A percentile compares a stretch with the other conserved stretches of the same genome.
These are phyloP conservation scores for Suhomyces terraborum DNA, from an alignment of 1,139 yeast genomes.

Conservation along the genomic window DNA sequence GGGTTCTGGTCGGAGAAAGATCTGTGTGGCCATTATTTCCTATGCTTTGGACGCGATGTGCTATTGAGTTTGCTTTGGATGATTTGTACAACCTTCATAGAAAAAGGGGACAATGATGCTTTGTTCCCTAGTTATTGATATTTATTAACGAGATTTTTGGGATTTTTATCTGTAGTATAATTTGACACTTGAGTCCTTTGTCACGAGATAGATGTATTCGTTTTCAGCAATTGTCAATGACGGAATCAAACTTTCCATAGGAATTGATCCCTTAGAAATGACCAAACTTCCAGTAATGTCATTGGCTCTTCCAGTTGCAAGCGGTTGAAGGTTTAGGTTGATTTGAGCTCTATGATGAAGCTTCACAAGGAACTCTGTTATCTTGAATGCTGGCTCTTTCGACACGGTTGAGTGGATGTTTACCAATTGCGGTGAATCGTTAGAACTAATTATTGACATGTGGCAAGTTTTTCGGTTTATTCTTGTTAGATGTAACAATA, in stretches of 20 bases:
- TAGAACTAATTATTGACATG: constrained; percentile 36
- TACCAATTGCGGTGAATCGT: constrained; percentile 43
- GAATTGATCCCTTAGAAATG: constrained; percentile 54
- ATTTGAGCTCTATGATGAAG: constrained; percentile 52
- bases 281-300: constrained; percentile 77
- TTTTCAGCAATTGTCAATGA: constrained; percentile 49
- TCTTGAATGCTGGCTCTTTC: constrained; percentile 38
- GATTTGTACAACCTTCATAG: constrained; percentile 62
- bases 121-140: not conserved
- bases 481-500: constrained; percentile 37
- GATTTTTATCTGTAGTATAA: constrained; percentile 43
- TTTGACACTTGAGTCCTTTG: constrained; percentile 55
- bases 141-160: too few species aligned
- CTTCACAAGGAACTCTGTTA: constrained; percentile 49
- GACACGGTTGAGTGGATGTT: constrained; percentile 32
- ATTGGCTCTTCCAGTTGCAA: constrained; percentile 78
- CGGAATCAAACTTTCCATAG: constrained; percentile 22
- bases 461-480: constrained; percentile 40
- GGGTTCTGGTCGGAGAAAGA: constrained; percentile 89
- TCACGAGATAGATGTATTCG: constrained; percentile 63
- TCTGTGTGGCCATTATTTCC: constrained; percentile 94
- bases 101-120: constrained; percentile 24
- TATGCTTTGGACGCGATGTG: constrained; percentile 81
- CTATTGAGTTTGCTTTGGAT: constrained; percentile 87
- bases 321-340: constrained; percentile 58